A percentile compares a stretch with the other conserved stretches of the same genome.
phyloP scores from a whole-genome alignment of 805 yeast genomes.

The Candida odintsovae region DNA sequence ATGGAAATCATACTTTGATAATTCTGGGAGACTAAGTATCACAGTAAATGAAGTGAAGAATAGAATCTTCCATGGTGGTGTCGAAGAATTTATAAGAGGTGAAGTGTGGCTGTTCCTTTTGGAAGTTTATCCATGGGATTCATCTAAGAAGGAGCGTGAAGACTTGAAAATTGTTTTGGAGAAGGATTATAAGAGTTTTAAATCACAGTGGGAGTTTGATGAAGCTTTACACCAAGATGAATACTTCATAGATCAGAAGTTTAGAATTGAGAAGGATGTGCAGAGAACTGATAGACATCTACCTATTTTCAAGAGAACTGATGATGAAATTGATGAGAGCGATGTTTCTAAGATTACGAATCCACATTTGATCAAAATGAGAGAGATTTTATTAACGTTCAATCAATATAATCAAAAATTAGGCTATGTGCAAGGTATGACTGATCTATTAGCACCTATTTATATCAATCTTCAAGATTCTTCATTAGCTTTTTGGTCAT shows the following conservation, averaged over 20 bases:
- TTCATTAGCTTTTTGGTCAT: conserved; percentile 80
- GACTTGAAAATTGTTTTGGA: conserved; percentile 50
- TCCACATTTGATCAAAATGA: conserved; percentile 64
- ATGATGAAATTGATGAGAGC: conserved; percentile 30
- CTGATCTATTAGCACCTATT: conserved; percentile 83
- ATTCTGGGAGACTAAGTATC: conserved; percentile 60
- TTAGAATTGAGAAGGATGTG: conserved; percentile 89
- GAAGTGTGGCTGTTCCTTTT: conserved; percentile 86
- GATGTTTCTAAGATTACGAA: conserved; percentile 65
- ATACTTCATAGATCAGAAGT: conserved; percentile 85
- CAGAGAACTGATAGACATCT: conserved; percentile 84
- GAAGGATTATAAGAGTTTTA: conserved; percentile 56
- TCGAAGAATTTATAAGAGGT: conserved; percentile 49
- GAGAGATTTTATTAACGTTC: conserved; percentile 78
- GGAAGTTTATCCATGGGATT: conserved; percentile 86
- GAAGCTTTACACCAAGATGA: conserved; percentile 47
- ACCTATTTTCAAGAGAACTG: conserved; percentile 45
- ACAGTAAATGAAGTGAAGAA: conserved; percentile 78
- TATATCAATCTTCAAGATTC: conserved; percentile 68
- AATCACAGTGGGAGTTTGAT: conserved; percentile 66
- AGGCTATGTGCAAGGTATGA: conserved; percentile 98
- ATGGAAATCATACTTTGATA: conserved; percentile 84
- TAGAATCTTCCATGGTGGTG: conserved; percentile 86
- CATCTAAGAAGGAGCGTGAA: conserved; percentile 62
- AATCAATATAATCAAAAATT: conserved; percentile 77